Evolutionary conservation across 2,329 filamentous ascomycete genomes (phyloP), one percentile per base, ranked within the genome.

Genomic region (Sporothrix curviconia): DNA sequence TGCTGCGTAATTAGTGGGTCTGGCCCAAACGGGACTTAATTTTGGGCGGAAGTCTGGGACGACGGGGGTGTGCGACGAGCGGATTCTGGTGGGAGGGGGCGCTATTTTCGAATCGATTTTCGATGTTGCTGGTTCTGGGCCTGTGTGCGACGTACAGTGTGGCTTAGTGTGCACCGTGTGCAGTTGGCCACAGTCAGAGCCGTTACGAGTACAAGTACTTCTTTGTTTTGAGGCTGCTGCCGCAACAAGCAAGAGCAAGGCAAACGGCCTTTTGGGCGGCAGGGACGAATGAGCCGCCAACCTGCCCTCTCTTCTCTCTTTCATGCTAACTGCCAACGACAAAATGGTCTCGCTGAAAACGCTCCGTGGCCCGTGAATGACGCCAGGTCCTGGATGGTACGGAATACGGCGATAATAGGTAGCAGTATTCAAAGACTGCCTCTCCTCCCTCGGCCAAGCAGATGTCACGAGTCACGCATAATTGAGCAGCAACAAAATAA

Each of bases 21-120:
- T 34, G 24, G 49, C 37, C 55, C 43, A 34, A 53, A 59, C 56
- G 59, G 59, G 56, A 59, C 56, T 56, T 56, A 57, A 59, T 46
- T 59, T 57, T 51, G 50, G 44, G 54, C 36, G 46, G 40, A 9
- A 5, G 28, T 5, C 5, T 32, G 5, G 5, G 5, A 5, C 43
- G 14, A 36, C 19, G 46, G 46, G 46, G 44, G 22, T 36, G 40
- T 34, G n/a, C n/a, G 39, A n/a, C 39, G 50, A 49, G 39, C 25
- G 50, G 25, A 22, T n/a, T n/a, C 34, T 24, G 32, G 25, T 50
- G 54, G 22, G 58, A 60, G 51, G 56, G 56, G 57, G 57, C 51
- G 51, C 44, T 58, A 58, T 51, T 58, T 58, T 55, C 19, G 28
- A 54, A 44, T 6, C 6, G 6, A 32, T 5, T 32, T n/a, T 5